Base-by-base conservation (phyloP, 2,329 filamentous ascomycete genomes). In the Cadophora sp. region DNA sequence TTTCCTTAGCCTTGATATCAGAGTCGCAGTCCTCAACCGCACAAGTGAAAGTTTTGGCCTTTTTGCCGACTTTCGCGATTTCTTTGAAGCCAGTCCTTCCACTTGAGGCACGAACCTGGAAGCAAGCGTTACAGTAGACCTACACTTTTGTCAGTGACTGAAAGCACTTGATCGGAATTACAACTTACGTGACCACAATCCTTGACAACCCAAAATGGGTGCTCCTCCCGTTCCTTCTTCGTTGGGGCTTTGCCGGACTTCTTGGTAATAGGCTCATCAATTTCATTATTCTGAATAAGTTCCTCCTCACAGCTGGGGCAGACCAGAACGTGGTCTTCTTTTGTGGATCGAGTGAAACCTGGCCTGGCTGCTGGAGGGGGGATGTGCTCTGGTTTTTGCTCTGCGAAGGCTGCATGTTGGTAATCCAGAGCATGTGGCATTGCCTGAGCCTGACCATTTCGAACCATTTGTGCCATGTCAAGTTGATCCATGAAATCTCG, bases 191-290 rank as follows among this genome's bases (percentile, higher is more conserved):
- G 96, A 72, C 96, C 96, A 78, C 96, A 99, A 62, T 86, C 86
- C 80, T 94, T 97, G 43, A 96, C 85, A 0, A 96, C 91, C 94
- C 94, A 98, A 70, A 98, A 95, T 75, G 97, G 92, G 76, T 92
- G 90, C 79, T 97, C 94, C 40, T 83, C 77, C 31, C 86, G 83
- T 26, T 85, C 83, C 65, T 85, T 79, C 65, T 67, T 77, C 26
- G 84, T 85, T 7, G 82, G 80, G 24, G 84, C 81, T 74, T 85
- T 89, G 22, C 81, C 79, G 11, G 71, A 70, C 34, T 79, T 74
- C 69, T 80, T 84, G 76, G 81, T 82, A 5, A 76, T 76, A 24
- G 71, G 70, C 37, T 74, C 70, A 29, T 76, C 74, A 19, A 71
- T 74, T 4, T 76, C 73, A 24, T 48, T 82, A 16, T 94, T 92